Percentiles rank a stretch among this genome's conserved stretches.
phyloP scores from a whole-genome alignment of 176 grass and related monocot species.

The Neostapfia colusana region DNA sequence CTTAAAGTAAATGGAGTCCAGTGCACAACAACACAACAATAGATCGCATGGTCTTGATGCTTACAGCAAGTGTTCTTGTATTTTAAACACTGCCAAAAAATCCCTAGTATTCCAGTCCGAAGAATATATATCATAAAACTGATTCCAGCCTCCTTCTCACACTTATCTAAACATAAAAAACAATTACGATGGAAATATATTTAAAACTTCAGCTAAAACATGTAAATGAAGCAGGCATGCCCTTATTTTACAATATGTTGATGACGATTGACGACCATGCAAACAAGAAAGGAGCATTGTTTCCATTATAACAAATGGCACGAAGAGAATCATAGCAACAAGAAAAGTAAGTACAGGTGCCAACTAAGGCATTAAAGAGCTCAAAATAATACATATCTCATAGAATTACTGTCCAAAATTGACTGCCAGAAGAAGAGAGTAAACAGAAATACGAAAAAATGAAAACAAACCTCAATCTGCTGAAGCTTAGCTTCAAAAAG shows the following conservation, averaged over 20 bases:
- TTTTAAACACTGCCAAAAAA: slow-evolving; percentile 3
- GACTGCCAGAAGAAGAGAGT: slow-evolving; percentile 3
- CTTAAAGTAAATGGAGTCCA: neutral
- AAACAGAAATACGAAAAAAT: slow-evolving; percentile 16
- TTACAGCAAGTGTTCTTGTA: neutral
- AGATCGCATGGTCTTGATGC: neutral
- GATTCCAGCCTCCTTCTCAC: neutral
- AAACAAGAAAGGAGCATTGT: slow-evolving; percentile 2
- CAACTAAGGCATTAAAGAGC: slow-evolving; percentile 10
- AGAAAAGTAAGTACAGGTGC: neutral
- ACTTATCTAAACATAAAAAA: neutral
- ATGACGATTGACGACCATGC: neutral
- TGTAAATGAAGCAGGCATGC: neutral
- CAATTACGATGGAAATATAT: neutral
- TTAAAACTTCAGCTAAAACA: neutral
- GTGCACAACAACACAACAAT: neutral
- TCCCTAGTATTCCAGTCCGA: neutral
- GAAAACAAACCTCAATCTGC: slow-evolving; percentile 87
- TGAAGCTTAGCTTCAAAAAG: slow-evolving; percentile 97
- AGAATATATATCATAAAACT: neutral
- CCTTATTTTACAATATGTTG: neutral
- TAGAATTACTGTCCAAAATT: neutral
- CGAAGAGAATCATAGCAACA: neutral
- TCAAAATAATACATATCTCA: slow-evolving; percentile 3
- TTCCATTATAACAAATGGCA: neutral